Evolutionary conservation across 2,329 filamentous ascomycete genomes (phyloP).

Genomic region (Cadophora sp.): DNA sequence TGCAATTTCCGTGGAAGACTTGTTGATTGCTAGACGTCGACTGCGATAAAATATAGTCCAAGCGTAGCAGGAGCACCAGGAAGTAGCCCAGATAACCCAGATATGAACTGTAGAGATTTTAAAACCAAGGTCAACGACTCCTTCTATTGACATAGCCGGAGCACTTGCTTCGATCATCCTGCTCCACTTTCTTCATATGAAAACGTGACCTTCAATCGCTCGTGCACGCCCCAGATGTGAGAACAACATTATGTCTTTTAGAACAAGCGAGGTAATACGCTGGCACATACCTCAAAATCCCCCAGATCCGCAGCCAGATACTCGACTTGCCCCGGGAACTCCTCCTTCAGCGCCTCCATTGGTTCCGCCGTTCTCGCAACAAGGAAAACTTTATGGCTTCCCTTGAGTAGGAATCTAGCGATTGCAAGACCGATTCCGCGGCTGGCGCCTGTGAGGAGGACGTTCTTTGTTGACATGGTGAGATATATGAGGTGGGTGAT

Average conservation of each 20-base stretch:
- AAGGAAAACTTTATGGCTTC: conserved; percentile 64
- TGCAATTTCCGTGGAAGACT: background rate
- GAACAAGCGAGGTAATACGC: background rate
- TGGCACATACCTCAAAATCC: conserved; percentile 54
- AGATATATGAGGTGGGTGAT: background rate
- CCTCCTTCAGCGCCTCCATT: conserved; percentile 58
- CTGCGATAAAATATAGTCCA: too few relatives aligned
- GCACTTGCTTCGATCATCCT: background rate
- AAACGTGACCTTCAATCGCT: background rate
- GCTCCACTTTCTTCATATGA: background rate
- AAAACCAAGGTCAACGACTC: too few relatives aligned
- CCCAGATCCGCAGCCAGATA: conserved; percentile 63
- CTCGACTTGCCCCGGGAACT: conserved; percentile 60
- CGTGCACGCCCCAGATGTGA: too few relatives aligned
- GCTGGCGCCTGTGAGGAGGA: conserved; percentile 73
- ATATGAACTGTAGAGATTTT: too few relatives aligned
- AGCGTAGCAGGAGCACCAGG: too few relatives aligned
- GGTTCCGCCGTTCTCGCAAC: conserved; percentile 60
- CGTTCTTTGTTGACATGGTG: conserved; percentile 57
- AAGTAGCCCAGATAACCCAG: too few relatives aligned
- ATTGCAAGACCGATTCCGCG: conserved; percentile 67
- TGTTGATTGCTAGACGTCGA: background rate
- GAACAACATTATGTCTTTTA: background rate
- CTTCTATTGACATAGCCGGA: background rate
- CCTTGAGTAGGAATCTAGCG: conserved; percentile 57